Conservation (phyloP, 306 rosid species). For the Trifolium pratense region DNA sequence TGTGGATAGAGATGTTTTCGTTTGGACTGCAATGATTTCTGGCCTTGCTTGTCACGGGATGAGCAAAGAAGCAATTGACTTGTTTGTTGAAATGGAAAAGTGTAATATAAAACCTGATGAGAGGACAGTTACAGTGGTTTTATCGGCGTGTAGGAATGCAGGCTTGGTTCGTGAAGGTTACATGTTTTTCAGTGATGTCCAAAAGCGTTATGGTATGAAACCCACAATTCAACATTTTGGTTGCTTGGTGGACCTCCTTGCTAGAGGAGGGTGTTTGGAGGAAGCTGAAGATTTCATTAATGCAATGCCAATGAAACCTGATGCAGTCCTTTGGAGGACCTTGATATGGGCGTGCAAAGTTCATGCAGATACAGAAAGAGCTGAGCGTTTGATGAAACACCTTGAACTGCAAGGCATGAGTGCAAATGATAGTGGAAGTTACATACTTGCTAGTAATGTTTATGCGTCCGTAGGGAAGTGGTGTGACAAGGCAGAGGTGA, state of each 20-base stretch:
- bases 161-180: constrained; percentile 50
- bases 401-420: constrained; percentile 44
- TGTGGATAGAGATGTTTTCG: constrained; percentile 46
- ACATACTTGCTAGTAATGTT: constrained; percentile 59
- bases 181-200: constrained; percentile 41
- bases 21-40: constrained; percentile 65
- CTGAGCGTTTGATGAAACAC: constrained; percentile 51
- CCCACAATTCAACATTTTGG: constrained; percentile 63
- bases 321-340: constrained; percentile 59
- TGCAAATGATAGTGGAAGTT: constrained; percentile 57
- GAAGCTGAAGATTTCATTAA: constrained; percentile 56
- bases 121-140: constrained; percentile 53
- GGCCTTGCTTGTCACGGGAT: constrained; percentile 67
- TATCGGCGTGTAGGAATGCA: constrained; percentile 56
- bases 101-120: constrained; percentile 52
- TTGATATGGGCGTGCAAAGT: constrained; percentile 61
- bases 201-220: constrained; percentile 41
- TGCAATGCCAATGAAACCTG: constrained; percentile 60
- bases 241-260: constrained; percentile 66
- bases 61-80: constrained; percentile 51
- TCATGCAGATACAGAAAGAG: constrained; percentile 46
- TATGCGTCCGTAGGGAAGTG: constrained; percentile 62
- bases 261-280: constrained; percentile 54
- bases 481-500: constrained; percentile 55
- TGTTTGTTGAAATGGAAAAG: constrained; percentile 51